Base-by-base conservation (phyloP, 1,284 basidiomycete genomes). In the Ustilago esculenta region DNA sequence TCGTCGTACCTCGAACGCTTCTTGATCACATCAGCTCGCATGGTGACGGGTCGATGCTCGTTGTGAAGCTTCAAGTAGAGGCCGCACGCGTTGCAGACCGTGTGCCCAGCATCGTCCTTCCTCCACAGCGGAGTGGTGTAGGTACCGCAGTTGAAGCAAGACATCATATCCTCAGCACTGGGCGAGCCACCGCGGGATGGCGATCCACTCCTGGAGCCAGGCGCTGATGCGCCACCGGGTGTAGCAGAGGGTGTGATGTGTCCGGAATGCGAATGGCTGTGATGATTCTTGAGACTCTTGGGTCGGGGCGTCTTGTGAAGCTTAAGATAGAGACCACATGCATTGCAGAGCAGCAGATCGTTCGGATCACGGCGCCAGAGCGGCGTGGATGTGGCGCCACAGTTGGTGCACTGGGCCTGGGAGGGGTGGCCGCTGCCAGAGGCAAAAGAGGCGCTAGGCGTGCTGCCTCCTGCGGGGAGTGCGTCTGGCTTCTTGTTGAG, bases 111-210 rank as follows among this genome's bases (percentile, higher is more conserved):
- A 41, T 64, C 63, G 44, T 79, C 78, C 50, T 79, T 80, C 18
- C 79, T 55, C 79, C 79, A 81, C 23, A 81, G 48, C 23, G 79
- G 79, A 8, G 79, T 81, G 5, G 77, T 77, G 29, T 68, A 73
- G 7, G 79, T 81, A 18, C 79, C 79, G 54, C 79, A 81, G 53
- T 81, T 79, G 40, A 70, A 70, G 63, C 79, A 81, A 15, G 68
- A 67, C 48, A 71, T 61, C 51, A 61, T 65, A 18, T 56, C 61
- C 11, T 64, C 72, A 1, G 60, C 60, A 15, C 59, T 47, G 0
- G 61, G 57, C 32, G 53, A 56, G 8, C 61, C 65, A 1, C 36
- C 35, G 6, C 55, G 46, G 6, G 73, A 67, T 1, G 65, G 55
- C 23, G 73, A 56, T 8, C 51, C 69, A 9, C 45, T 51, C 0